Percentiles rank a stretch among this genome's conserved stretches.
These are phyloP conservation scores for Mrakia gelida DNA, from an alignment of 768 basidiomycete species.

Conservation along the genomic window DNA sequence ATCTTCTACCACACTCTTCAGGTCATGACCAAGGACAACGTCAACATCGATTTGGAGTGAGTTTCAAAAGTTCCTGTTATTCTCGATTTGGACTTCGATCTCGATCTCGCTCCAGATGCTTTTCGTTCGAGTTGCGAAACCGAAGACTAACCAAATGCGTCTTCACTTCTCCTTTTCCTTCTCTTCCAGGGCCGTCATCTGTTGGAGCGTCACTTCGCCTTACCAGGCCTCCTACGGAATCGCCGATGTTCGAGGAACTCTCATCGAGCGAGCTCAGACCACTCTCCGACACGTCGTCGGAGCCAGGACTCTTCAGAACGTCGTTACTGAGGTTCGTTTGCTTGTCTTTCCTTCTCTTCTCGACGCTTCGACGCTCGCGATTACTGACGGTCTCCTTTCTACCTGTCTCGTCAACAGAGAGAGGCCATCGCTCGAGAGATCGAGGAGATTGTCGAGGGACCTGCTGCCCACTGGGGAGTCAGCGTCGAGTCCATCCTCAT, in stretches of 20 bases:
- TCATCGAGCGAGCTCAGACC: conserved; percentile 63
- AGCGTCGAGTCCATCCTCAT: conserved; percentile 66
- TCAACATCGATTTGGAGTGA: conserved; percentile 57
- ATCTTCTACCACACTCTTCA: conserved; percentile 56
- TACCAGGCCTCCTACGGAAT: conserved; percentile 91
- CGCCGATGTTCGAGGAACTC: conserved; percentile 64
- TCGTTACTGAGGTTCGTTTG: conserved; percentile 66
- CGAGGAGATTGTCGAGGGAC: conserved; percentile 80
- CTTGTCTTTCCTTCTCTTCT: too few species aligned
- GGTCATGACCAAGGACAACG: conserved; percentile 94
- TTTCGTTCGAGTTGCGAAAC: too few species aligned
- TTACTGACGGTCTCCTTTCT: too few species aligned
- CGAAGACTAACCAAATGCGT: conserved; percentile 52
- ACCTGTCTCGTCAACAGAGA: too few species aligned
- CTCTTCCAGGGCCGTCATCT: conserved; percentile 47
- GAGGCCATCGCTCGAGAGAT: conserved; percentile 54
- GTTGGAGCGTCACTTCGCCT: conserved; percentile 58
- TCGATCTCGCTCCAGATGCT: too few species aligned
- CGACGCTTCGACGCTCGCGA: too few species aligned
- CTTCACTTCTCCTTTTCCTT: neutral
- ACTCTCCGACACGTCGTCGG: conserved; percentile 92
- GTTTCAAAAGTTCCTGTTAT: too few species aligned
- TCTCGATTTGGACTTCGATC: too few species aligned
- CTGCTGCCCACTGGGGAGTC: conserved; percentile 79
- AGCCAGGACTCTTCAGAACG: conserved; percentile 64